Evolutionary conservation across 306 rosid genomes (phyloP).

Genomic region (Corylus heterophylla): DNA sequence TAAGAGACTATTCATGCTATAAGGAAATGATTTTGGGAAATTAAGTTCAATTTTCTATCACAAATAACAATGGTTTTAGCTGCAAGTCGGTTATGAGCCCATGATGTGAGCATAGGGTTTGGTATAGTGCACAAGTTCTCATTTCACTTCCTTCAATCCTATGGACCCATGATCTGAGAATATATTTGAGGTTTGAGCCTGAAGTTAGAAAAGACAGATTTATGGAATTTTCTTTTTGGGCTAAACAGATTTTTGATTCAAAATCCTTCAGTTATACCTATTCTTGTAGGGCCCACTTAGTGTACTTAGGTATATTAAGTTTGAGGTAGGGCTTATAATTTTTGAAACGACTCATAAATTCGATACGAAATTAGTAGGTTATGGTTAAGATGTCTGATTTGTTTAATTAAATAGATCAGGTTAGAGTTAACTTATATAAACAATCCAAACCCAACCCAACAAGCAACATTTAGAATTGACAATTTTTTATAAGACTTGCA

Average conservation of each 20-base stretch:
- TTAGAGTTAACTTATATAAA: too few species aligned
- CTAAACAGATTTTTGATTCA: background rate
- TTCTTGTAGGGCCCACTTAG: background rate
- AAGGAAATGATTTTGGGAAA: background rate
- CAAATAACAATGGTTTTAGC: background rate
- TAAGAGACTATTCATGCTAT: background rate
- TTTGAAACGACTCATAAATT: too few species aligned
- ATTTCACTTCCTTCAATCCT: background rate
- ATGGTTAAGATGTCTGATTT: too few species aligned
- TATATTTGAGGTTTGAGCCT: background rate
- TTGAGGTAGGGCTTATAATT: too few species aligned
- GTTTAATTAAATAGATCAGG: too few species aligned
- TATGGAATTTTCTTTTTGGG: background rate
- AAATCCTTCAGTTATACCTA: background rate
- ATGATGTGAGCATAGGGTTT: too few species aligned
- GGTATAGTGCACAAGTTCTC: too few species aligned
- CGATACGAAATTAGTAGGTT: too few species aligned
- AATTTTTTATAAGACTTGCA: too few species aligned
- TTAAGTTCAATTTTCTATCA: background rate
- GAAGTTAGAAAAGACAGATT: background rate
- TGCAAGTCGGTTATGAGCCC: too few species aligned
- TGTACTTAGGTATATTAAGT: background rate
- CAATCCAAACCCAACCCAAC: too few species aligned
- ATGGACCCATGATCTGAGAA: background rate
- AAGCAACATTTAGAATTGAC: too few species aligned